phyloP scores from a whole-genome alignment of 768 basidiomycete genomes.

The Kwoniella bestiolae region DNA sequence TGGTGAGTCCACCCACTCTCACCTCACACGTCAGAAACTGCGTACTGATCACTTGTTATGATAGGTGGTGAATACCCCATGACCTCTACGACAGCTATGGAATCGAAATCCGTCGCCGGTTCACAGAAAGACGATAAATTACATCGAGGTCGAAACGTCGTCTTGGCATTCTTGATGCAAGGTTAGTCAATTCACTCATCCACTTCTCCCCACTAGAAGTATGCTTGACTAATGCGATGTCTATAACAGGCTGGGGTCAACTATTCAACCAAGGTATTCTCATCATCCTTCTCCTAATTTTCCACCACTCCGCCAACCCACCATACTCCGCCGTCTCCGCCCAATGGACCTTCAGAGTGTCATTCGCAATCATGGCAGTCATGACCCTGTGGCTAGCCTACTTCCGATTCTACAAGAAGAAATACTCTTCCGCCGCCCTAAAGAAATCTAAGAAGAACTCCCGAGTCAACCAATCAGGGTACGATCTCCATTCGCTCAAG shows the following conservation, averaged over 20 bases:
- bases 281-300: slow-evolving; percentile 59
- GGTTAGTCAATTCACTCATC: slow-evolving; percentile 24
- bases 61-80: slow-evolving; percentile 58
- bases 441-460: slow-evolving; percentile 54
- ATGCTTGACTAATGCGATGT: too few relatives aligned
- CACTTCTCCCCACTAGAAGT: too few relatives aligned
- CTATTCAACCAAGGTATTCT: slow-evolving; percentile 57
- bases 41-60: not conserved
- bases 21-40: not conserved
- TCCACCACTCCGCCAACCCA: slow-evolving; percentile 52
- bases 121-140: slow-evolving; percentile 58
- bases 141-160: slow-evolving; percentile 59
- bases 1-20: slow-evolving; percentile 25
- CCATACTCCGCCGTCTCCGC: slow-evolving; percentile 54
- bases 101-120: slow-evolving; percentile 43
- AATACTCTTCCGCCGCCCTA: slow-evolving; percentile 55
- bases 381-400: slow-evolving; percentile 60
- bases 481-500: slow-evolving; percentile 58
- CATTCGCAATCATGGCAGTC: slow-evolving; percentile 59
- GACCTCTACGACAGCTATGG: slow-evolving; percentile 59
- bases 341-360: slow-evolving; percentile 60
- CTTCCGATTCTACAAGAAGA: slow-evolving; percentile 59
- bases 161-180: slow-evolving; percentile 60
- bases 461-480: slow-evolving; percentile 57
- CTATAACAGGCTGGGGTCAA: slow-evolving; percentile 56